Percentiles rank a stretch among this genome's conserved stretches.
phyloP scores from a whole-genome alignment of 352 stramenopile species.

The Pythium aquatile region DNA sequence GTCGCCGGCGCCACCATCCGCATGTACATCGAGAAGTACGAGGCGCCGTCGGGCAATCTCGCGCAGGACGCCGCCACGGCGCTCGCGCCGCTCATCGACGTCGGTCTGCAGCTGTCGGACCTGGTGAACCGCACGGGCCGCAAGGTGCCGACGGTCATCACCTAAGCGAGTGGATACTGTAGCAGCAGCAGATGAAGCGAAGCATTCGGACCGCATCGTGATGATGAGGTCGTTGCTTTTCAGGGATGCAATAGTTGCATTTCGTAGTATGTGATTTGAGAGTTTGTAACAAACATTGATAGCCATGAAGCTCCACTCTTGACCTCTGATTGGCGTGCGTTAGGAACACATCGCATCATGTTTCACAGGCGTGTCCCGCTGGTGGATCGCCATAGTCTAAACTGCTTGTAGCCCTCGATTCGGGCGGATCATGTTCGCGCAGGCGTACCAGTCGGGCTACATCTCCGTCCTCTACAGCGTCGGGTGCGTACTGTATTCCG shows the following conservation, averaged over 20 bases:
- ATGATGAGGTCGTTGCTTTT: neutral
- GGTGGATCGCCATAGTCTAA: no score
- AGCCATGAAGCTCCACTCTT: neutral
- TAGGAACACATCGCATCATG: neutral
- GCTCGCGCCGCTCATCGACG: slow-evolving; percentile 89
- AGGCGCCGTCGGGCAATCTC: slow-evolving; percentile 85
- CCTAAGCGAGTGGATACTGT: slow-evolving; percentile 65
- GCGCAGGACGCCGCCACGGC: slow-evolving; percentile 69
- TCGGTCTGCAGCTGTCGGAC: slow-evolving; percentile 91
- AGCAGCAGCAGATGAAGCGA: neutral
- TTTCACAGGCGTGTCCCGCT: neutral
- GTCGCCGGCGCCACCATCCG: slow-evolving; percentile 96
- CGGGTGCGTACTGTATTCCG: slow-evolving; percentile 33
- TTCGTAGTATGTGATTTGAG: slow-evolving; percentile 19
- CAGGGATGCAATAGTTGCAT: neutral
- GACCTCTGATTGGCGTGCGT: neutral
- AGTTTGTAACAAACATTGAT: slow-evolving; percentile 14
- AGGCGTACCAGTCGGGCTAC: slow-evolving; percentile 48
- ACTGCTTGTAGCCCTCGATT: no score
- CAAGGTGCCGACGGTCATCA: slow-evolving; percentile 96
- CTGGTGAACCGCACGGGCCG: slow-evolving; percentile 92
- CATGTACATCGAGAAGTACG: slow-evolving; percentile 99
- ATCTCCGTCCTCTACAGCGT: slow-evolving; percentile 66
- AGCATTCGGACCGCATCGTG: neutral
- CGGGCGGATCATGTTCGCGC: slow-evolving; percentile 40